Percentiles rank a stretch among this genome's conserved stretches.
Conservation (phyloP, 768 basidiomycete genomes). For the Leccinum subgranulosum region DNA sequence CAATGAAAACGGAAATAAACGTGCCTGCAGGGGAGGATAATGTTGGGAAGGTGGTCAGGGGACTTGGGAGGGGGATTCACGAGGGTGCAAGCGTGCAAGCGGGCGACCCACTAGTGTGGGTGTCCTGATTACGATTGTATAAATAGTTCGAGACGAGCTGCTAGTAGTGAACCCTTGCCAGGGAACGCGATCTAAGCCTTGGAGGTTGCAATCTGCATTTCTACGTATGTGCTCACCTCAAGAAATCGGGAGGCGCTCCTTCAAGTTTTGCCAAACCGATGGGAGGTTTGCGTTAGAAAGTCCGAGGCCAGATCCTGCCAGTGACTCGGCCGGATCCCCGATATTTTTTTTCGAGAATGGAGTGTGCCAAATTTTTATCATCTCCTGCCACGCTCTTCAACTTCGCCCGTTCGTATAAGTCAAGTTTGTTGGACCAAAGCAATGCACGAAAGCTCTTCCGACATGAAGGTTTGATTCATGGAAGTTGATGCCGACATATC, state of each 20-base stretch:
- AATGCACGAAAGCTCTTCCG: neutral
- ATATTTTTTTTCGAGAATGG: no score
- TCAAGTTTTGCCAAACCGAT: no score
- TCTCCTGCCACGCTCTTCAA: neutral
- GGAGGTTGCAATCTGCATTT: no score
- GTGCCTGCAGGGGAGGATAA: constrained; percentile 43
- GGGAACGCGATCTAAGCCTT: no score
- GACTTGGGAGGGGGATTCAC: constrained; percentile 38
- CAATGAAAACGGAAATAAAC: constrained; percentile 65
- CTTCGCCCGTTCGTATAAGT: neutral
- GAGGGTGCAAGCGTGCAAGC: constrained; percentile 45
- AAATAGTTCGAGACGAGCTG: no score
- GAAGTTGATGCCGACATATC: neutral
- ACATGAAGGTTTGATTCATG: neutral
- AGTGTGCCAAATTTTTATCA: no score
- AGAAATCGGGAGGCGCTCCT: no score
- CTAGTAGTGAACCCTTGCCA: no score
- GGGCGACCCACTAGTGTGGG: constrained; percentile 43
- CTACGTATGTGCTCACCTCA: no score
- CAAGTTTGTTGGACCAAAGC: neutral
- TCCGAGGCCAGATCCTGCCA: no score
- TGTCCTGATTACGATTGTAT: neutral
- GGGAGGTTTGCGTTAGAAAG: no score
- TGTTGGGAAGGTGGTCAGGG: constrained; percentile 42
- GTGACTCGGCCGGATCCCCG: no score